Base-by-base conservation (phyloP, 495 filamentous ascomycete species). In the Neurospora sp. region DNA sequence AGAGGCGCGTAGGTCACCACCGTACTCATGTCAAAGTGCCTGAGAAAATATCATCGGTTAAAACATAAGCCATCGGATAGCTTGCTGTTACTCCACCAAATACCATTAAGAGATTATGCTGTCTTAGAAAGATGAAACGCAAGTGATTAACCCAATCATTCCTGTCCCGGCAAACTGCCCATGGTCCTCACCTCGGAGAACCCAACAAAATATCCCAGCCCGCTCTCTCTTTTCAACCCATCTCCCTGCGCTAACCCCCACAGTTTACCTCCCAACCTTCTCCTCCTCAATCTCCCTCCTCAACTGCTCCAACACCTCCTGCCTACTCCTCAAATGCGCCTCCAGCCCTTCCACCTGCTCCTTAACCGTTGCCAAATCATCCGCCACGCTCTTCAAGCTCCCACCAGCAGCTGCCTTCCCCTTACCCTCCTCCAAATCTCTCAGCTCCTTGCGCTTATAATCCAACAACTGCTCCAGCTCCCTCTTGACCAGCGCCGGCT, bases 391-490 rank as follows among this genome's bases (percentile, higher is more conserved):
- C 76, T 89, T 87, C 77, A 83, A 87, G 84, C 82, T 92, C 79
- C 80, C 82, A 77, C 85, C 92, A 79, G 77, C 83, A 86, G 80
- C 88, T 80, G 75, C 92, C 81, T 83, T 91, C 82, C 81, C 88
- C 73, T 89, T 89, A 78, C 93, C 94, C 87, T 92, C 93, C 88
- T 95, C 89, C 82, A 87, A 69, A 84, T 96, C 82, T 39, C 89
- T 77, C 77, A 93, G 80, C 80, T 90, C 88, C 73, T 87, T 82
- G 71, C 92, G 82, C 84, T 94, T 94, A 78, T 91, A 93, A 74
- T 94, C 92, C 74, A 99, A 82, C 79, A 99, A 83, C 84, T 95
- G 91, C 81, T 97, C 93, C 59, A 97, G 84, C 84, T 99, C 96
- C 73, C 95, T 85, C 86, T 98, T 98, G 71, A 97, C 93, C 19